phyloP scores from a whole-genome alignment of 371 early-diverging fungal genomes.

The Lichtheimia ornata region DNA sequence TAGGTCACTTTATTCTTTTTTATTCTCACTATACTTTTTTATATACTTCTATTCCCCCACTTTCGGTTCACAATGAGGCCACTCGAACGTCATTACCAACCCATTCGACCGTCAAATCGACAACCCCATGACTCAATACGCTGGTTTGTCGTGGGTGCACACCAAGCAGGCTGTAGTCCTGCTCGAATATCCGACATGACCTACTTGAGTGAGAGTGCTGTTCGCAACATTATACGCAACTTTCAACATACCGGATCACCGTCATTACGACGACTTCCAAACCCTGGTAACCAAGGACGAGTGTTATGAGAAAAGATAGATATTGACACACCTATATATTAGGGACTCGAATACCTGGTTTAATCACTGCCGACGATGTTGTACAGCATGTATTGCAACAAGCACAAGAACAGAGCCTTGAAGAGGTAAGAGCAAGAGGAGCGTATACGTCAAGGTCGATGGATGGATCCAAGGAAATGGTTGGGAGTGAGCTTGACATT shows the following conservation, averaged over 20 bases:
- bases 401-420: slow-evolving; percentile 1
- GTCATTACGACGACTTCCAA: slow-evolving; percentile 2
- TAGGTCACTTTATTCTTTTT: background rate
- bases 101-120: slow-evolving; percentile 1
- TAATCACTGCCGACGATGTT: slow-evolving; percentile 7
- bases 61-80: background rate
- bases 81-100: background rate
- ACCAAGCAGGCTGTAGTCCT: slow-evolving; percentile 10
- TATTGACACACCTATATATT: background rate
- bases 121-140: slow-evolving; percentile 6
- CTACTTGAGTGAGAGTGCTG: background rate
- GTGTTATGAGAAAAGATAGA: background rate
- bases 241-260: slow-evolving; percentile 15
- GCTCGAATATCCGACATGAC: slow-evolving; percentile 11
- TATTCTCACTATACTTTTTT: background rate
- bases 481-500: too few species aligned
- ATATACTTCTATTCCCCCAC: background rate
- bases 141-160: slow-evolving; percentile 17
- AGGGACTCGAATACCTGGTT: slow-evolving; percentile 1
- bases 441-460: background rate
- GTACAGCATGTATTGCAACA: slow-evolving; percentile 9
- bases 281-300: background rate
- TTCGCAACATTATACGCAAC: slow-evolving; percentile 14
- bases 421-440: background rate
- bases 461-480: background rate